Conservation (phyloP, 139 green algal genomes). For the Diplosphaera chodatii region DNA sequence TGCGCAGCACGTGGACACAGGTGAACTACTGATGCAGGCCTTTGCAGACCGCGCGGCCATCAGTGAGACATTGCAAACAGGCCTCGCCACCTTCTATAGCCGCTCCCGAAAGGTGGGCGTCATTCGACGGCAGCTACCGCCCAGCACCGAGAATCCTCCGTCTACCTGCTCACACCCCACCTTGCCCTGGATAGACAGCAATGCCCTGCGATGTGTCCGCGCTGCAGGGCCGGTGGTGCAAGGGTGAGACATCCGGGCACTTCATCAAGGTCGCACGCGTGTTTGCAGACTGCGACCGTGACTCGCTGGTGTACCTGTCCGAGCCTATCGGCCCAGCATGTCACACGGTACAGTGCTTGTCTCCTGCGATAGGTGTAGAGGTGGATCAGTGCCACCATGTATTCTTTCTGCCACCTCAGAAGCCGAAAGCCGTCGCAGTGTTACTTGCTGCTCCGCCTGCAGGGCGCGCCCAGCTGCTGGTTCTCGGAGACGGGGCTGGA, state of each 20-base stretch:
- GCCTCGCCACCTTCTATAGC: slow-evolving; percentile 93
- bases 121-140: too few relatives aligned
- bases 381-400: too few relatives aligned
- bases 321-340: slow-evolving; percentile 83
- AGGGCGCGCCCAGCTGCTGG: slow-evolving; percentile 85
- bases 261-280: slow-evolving; percentile 76
- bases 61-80: slow-evolving; percentile 81
- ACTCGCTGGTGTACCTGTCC: slow-evolving; percentile 91
- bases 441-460: too few relatives aligned
- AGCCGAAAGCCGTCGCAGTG: too few relatives aligned
- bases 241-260: slow-evolving; percentile 92
- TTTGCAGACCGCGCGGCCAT: slow-evolving; percentile 85
- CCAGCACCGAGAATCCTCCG: too few relatives aligned
- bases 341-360: too few relatives aligned
- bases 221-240: slow-evolving; percentile 87
- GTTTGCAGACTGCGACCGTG: slow-evolving; percentile 85
- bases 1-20: slow-evolving; percentile 89
- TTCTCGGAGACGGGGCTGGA: slow-evolving; percentile 44
- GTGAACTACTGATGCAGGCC: slow-evolving; percentile 94
- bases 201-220: too few relatives aligned
- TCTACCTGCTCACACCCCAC: too few relatives aligned
- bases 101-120: slow-evolving; percentile 52
- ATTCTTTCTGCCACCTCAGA: too few relatives aligned
- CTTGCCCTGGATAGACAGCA: too few relatives aligned
- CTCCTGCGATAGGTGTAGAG: too few relatives aligned